Base-by-base conservation (phyloP, 116 monocot genomes). In the Posidonia oceanica region DNA sequence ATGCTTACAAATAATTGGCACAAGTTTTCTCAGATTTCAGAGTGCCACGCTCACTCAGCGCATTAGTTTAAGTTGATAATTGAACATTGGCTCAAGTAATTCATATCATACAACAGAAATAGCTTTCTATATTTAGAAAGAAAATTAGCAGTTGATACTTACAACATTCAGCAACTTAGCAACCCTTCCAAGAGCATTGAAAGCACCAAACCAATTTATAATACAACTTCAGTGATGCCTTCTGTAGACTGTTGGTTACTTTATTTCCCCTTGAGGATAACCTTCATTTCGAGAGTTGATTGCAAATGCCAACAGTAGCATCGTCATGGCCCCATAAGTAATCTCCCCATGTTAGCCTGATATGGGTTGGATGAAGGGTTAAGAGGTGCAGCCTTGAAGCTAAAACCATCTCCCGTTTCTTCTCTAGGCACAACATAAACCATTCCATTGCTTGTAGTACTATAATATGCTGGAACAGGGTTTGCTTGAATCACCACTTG, bases 251-350 rank as follows among this genome's bases (percentile, higher is more conserved):
- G 64, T 39, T 40, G 40, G 64, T 36, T 5, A 3, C 13, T 29
- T 29, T 4, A n/a, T 48, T 53, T 23, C 8, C 13, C 11, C 15
- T 0, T 3, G 53, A 54, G 7, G 44, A 2, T 16, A 67, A 11
- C 22, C 3, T 7, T 12, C 51, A 29, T 36, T 52, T 51, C 42
- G 3, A 22, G 68, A 21, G 18, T 48, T 67, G 67, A 17, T 42
- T 66, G 40, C 66, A 41, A 16, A 23, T 67, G 51, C 18, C 39
- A 67, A 1, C 48, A 48, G 12, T 12, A 6, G 52, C 67, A 14
- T 48, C 14, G 16, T 77, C 76, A 87, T 29, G 85, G 90, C n/a
- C 90, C 87, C 87, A 87, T 75, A 37, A 90, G 82, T 64, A 84
- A 75, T 76, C 84, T 88, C 59, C 86, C 88, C 39, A 90, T 15